Conservation (phyloP, 768 basidiomycete genomes). For the Filobasidium floriforme region DNA sequence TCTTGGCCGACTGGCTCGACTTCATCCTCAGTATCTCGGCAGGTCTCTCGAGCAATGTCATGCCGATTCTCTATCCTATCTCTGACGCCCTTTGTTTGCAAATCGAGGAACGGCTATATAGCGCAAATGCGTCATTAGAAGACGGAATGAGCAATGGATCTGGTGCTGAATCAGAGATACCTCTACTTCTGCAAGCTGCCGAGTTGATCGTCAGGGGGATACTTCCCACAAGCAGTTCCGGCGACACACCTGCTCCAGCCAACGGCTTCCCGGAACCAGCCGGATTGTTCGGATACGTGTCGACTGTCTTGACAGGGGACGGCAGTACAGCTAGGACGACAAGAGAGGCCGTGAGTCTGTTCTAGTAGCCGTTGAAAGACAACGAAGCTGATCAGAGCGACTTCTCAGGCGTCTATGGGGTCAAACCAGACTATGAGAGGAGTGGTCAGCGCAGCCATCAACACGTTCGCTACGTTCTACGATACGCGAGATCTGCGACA, state of each 20-base stretch:
- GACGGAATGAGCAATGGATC: not conserved
- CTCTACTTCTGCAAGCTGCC: constrained; percentile 62
- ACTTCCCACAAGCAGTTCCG: not conserved
- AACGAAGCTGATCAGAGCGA: not conserved
- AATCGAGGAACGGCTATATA: constrained; percentile 17
- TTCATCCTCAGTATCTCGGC: constrained; percentile 86
- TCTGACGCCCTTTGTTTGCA: constrained; percentile 63
- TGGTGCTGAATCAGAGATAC: not conserved
- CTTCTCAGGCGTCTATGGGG: not conserved
- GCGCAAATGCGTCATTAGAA: not conserved
- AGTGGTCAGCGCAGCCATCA: not conserved
- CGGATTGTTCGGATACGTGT: constrained; percentile 76
- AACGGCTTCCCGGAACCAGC: constrained; percentile 46
- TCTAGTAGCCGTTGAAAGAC: not conserved
- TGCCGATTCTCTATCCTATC: constrained; percentile 62
- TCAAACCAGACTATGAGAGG: not conserved
- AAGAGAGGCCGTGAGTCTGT: not conserved
- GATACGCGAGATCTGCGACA: not conserved
- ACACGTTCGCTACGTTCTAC: not conserved
- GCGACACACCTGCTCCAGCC: constrained; percentile 54
- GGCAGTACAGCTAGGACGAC: not conserved
- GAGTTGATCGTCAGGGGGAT: constrained; percentile 64
- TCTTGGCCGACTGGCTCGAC: constrained; percentile 93
- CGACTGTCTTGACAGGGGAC: constrained; percentile 65
- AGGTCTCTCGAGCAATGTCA: constrained; percentile 55